These are phyloP conservation scores for Colletotrichum simmondsii DNA, from an alignment of 2,329 filamentous ascomycete genomes.

Conservation along the genomic window DNA sequence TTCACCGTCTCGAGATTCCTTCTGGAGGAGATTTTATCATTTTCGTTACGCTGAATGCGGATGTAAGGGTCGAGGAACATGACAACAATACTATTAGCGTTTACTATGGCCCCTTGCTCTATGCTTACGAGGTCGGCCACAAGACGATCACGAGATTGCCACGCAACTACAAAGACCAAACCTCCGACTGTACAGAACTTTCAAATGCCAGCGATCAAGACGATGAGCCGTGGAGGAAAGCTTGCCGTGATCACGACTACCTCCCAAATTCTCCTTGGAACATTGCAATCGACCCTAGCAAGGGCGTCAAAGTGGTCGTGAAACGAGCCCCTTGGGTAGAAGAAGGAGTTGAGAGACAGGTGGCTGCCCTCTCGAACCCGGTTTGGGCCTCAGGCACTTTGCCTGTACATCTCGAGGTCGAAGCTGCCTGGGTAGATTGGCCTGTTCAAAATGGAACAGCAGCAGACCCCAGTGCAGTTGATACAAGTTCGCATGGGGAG, in stretches of 20 bases:
- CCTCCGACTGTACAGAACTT: slow-evolving; percentile 40
- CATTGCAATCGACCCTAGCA: slow-evolving; percentile 41
- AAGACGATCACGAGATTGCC: slow-evolving; percentile 13
- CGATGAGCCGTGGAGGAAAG: slow-evolving; percentile 37
- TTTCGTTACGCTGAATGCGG: slow-evolving; percentile 29
- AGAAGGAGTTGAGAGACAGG: slow-evolving; percentile 14
- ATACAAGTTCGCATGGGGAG: slow-evolving; percentile 41
- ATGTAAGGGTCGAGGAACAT: slow-evolving; percentile 38
- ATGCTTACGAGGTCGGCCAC: slow-evolving; percentile 51
- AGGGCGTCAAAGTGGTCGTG: neutral
- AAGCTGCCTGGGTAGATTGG: slow-evolving; percentile 39
- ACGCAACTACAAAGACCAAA: slow-evolving; percentile 27
- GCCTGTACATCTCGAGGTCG: slow-evolving; percentile 43
- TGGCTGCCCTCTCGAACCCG: slow-evolving; percentile 42
- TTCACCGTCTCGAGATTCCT: slow-evolving; percentile 12
- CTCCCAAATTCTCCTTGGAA: slow-evolving; percentile 46
- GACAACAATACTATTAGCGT: slow-evolving; percentile 51
- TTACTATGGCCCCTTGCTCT: slow-evolving; percentile 56
- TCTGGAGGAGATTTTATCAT: slow-evolving; percentile 28
- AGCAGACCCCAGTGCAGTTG: slow-evolving; percentile 36
- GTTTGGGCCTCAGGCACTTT: slow-evolving; percentile 46
- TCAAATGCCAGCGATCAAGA: slow-evolving; percentile 16
- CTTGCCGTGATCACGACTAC: slow-evolving; percentile 43
- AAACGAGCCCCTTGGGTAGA: slow-evolving; percentile 37
- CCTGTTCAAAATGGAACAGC: slow-evolving; percentile 9